Base-by-base conservation (phyloP, 192 early-diverging fungal species). In the Lunasporangiospora selenospora region DNA sequence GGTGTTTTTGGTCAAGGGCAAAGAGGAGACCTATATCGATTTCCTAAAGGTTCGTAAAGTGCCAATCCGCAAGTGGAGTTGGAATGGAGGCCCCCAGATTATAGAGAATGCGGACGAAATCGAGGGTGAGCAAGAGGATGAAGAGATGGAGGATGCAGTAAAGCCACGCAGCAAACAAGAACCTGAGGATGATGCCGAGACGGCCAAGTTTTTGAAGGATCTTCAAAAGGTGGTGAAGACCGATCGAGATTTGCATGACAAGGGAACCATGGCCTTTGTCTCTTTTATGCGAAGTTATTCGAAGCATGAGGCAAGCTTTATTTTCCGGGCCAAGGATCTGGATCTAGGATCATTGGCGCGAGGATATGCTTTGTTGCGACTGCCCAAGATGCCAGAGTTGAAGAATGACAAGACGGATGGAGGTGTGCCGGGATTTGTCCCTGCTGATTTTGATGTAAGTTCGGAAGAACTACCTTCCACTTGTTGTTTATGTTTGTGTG, bases 311-410 rank as follows among this genome's bases (percentile, higher is more conserved):
- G 94, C 94, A 6, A 84, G 75, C 23, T 96, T 89, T 75, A 99
- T 99, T 42, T 99, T 99, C 75, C 82, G 89, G 23, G 71, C 88
- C 30, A 93, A 93, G 53, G 87, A 94, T 58, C 70, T 98, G 50
- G 92, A 97, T 65, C 59, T 97, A 11, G 86, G 80, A 26, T 78
- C 81, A 27, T 77, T 92, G n/a, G 93, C 92, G 12, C 83, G 81
- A 47, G 87, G 89, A 2, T 98, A 90, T 78, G 96, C 87, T 0
- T 75, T 99, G 2, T 66, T 95, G 61, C 82, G 71, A 50, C 47
- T 99, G 36, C 97, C 97, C 15, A 95, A 90, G 56, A 95, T 99
- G 94, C 94, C 95, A 3, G 97, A 98, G 78, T 70, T 99, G 41
- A 86, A 85, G 65, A 80, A 79, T 34, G 76, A 65, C 41, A 77